Base-by-base conservation (phyloP, 2,329 filamentous ascomycete genomes). In the Aspergillus sclerotialis region DNA sequence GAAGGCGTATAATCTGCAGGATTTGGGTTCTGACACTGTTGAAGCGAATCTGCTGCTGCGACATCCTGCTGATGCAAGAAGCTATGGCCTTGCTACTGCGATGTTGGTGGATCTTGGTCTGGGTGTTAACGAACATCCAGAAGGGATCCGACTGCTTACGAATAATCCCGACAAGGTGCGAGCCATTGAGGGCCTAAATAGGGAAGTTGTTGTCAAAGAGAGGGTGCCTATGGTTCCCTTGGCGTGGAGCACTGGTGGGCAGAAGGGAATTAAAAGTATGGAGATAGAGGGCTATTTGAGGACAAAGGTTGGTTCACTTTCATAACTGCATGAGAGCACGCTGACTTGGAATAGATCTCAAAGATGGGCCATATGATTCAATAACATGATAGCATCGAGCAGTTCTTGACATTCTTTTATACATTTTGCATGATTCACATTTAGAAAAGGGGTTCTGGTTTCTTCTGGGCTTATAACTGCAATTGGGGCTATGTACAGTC, bases 131-230 rank as follows among this genome's bases (percentile, higher is more conserved):
- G 61, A 67, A 9, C 84, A 89, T 17, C 49, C 56, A 15, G 52
- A 60, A 18, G 65, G 65, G 10, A 80, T 96, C 34, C 73, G 85
- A 23, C 66, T 98, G 32, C 66, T 98, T 49, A 98, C 92, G 7
- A 98, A 98, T 60, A 98, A 98, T 52, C 92, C 92, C 0, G 92
- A 98, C 50, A 98, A 98, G 68, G 85, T 98, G 27, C 73, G 87
- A 11, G 92, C 92, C 0, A 84, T 98, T 1, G 92, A 98, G 60
- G 92, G 92, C 0, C 89, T 89, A 0, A 85, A 85, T 45, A 70
- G 88, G 8, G 90, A 98, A 64, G 73, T 98, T 9, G 73, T 83
- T 7, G 92, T 98, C 2, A 84, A 75, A 46, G 90, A 96, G 63
- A 69, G 92, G 29, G 89, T 98, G 9, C 82, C 89, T 2, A 98